A percentile compares a stretch with the other conserved stretches of the same genome.
Evolutionary conservation across 345 rosid species (phyloP).

Genomic region (Brassica incana): DNA sequence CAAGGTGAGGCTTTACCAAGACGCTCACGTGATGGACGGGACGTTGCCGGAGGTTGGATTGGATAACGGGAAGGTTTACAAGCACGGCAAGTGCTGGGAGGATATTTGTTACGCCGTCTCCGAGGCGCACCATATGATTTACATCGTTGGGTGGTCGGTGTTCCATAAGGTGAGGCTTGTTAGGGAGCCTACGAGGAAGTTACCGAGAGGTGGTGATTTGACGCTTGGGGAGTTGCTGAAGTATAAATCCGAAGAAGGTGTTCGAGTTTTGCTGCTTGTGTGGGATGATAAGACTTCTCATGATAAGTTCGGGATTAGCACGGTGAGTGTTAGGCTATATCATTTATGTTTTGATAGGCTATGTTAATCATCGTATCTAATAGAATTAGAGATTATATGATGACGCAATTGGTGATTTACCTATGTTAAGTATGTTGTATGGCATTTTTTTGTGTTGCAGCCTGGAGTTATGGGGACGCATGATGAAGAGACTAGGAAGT

Average conservation of each 20-base stretch:
- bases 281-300: slow-evolving; percentile 97
- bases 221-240: slow-evolving; percentile 89
- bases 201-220: slow-evolving; percentile 73
- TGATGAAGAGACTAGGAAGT: slow-evolving; percentile 87
- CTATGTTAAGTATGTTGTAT: slow-evolving; percentile 15
- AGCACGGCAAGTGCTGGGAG: slow-evolving; percentile 79
- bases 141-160: slow-evolving; percentile 90
- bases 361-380: too few relatives aligned
- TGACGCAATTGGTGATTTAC: too few relatives aligned
- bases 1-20: slow-evolving; percentile 71
- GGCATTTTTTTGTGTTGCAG: slow-evolving; percentile 46
- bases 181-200: slow-evolving; percentile 66
- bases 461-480: slow-evolving; percentile 86
- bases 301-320: slow-evolving; percentile 57
- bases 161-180: slow-evolving; percentile 73
- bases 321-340: slow-evolving; percentile 48
- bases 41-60: slow-evolving; percentile 49
- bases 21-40: slow-evolving; percentile 69
- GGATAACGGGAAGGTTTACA: slow-evolving; percentile 50
- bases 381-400: too few relatives aligned
- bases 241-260: slow-evolving; percentile 93
- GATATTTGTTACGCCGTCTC: slow-evolving; percentile 83
- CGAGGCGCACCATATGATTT: slow-evolving; percentile 95
- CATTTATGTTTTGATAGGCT: neutral
- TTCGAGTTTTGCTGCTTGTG: slow-evolving; percentile 73